Conservation (phyloP, 1,284 basidiomycete genomes). For the Ustilago xerochloae region DNA sequence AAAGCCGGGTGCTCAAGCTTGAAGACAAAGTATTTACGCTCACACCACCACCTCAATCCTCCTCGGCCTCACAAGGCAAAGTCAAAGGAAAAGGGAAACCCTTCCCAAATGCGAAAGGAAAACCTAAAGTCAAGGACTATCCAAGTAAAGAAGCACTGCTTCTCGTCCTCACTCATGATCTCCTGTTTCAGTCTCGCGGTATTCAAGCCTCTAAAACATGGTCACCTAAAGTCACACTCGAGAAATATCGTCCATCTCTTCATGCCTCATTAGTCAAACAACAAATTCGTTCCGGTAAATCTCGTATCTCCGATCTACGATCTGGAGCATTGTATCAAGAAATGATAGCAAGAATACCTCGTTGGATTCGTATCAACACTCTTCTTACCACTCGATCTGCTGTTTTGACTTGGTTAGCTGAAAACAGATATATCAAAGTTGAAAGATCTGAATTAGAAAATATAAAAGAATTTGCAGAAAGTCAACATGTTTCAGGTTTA, state of each 20-base stretch:
- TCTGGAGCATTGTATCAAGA: constrained; percentile 50
- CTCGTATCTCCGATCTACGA: constrained; percentile 52
- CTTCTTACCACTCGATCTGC: constrained; percentile 64
- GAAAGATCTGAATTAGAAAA: constrained; percentile 37
- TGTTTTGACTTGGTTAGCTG: constrained; percentile 74
- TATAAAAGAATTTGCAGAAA: constrained; percentile 64
- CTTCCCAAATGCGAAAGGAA: neutral
- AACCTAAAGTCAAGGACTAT: neutral
- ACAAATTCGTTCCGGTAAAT: constrained; percentile 73
- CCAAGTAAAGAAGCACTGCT: constrained; percentile 45
- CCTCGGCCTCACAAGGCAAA: constrained; percentile 14
- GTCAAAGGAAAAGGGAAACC: neutral
- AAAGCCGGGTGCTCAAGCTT: constrained; percentile 26
- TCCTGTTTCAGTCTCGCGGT: constrained; percentile 54
- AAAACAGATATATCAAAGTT: constrained; percentile 49
- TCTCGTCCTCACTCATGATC: constrained; percentile 62
- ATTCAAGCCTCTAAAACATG: constrained; percentile 60
- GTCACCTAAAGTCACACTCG: constrained; percentile 56
- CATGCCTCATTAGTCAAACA: constrained; percentile 84
- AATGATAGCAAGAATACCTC: constrained; percentile 52
- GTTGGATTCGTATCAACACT: constrained; percentile 64
- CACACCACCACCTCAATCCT: neutral
- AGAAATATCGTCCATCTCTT: constrained; percentile 85
- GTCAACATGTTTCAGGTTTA: constrained; percentile 79
- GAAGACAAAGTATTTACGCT: constrained; percentile 46